Evolutionary conservation across 2,329 filamentous ascomycete species (phyloP).

Genomic region (Epicoccum nigrum): DNA sequence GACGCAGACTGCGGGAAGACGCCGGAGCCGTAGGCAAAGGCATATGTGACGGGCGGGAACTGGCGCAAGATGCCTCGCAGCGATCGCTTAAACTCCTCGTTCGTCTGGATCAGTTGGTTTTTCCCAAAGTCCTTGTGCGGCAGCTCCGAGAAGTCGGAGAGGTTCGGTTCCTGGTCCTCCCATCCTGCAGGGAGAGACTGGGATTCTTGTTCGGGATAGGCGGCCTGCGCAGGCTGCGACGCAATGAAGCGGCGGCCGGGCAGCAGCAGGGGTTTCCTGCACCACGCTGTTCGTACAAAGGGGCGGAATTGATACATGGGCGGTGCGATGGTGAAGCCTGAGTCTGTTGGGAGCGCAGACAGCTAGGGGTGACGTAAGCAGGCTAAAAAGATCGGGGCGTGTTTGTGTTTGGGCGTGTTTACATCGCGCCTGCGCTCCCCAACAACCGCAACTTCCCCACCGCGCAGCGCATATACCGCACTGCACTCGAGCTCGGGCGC

Average conservation of each 20-base stretch:
- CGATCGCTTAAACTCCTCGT: constrained; percentile 92
- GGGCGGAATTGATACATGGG: constrained; percentile 42
- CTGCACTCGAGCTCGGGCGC: constrained; percentile 4
- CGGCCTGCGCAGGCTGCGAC: constrained; percentile 30
- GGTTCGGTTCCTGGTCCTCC: constrained; percentile 76
- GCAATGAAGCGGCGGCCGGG: constrained; percentile 34
- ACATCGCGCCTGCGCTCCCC: constrained; percentile 23
- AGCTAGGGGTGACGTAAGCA: constrained; percentile 33
- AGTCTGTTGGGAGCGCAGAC: constrained; percentile 26
- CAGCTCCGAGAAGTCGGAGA: constrained; percentile 76
- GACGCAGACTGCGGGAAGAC: constrained; percentile 81
- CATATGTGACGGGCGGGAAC: constrained; percentile 95
- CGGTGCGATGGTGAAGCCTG: constrained; percentile 29
- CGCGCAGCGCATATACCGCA: constrained; percentile 7
- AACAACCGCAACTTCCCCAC: constrained; percentile 16
- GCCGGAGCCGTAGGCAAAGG: constrained; percentile 95
- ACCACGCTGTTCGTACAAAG: constrained; percentile 37
- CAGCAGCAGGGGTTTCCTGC: constrained; percentile 30
- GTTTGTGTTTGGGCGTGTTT: constrained; percentile 15
- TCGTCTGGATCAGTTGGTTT: constrained; percentile 93
- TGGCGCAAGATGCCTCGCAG: constrained; percentile 86
- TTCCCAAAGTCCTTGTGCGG: constrained; percentile 84
- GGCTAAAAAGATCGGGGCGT: constrained; percentile 9
- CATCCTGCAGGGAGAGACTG: constrained; percentile 62
- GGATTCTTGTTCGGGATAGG: constrained; percentile 24